These are phyloP conservation scores for Fusarium tjaetaba DNA, from an alignment of 2,329 filamentous ascomycete genomes.

Conservation along the genomic window DNA sequence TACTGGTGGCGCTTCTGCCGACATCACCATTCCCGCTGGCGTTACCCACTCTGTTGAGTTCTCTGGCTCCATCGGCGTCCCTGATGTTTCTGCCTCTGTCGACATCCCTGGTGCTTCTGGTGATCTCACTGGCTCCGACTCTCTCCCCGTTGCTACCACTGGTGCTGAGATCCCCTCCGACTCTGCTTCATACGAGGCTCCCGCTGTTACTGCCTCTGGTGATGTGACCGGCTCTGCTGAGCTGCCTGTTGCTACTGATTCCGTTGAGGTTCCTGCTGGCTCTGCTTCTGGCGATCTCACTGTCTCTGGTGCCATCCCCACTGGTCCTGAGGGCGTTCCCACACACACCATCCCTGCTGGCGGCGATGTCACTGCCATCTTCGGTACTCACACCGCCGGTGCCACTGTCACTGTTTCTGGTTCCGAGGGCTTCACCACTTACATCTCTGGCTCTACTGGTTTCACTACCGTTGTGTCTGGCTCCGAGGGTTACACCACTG, in stretches of 20 bases:
- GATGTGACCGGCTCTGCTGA: neutral
- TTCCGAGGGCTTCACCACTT: slow-evolving; percentile 4
- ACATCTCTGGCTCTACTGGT: slow-evolving; percentile 10
- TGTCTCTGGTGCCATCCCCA: neutral
- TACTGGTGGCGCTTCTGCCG: slow-evolving; percentile 2
- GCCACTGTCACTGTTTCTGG: slow-evolving; percentile 1
- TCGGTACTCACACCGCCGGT: slow-evolving; percentile 11
- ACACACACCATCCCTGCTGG: slow-evolving; percentile 11
- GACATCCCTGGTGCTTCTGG: slow-evolving; percentile 3
- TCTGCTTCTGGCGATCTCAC: neutral
- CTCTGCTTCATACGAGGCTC: neutral
- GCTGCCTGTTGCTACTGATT: neutral
- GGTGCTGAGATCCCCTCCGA: neutral
- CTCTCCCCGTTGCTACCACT: neutral
- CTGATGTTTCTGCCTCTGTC: neutral
- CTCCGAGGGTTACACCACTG: slow-evolving; percentile 7
- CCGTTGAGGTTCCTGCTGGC: neutral
- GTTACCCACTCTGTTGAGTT: slow-evolving; percentile 12
- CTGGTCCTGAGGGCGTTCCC: slow-evolving; percentile 10
- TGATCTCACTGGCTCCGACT: neutral
- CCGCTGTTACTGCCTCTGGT: neutral
- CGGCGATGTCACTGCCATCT: slow-evolving; percentile 20
- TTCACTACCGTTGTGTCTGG: neutral
- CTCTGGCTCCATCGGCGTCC: slow-evolving; percentile 2
- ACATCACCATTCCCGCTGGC: slow-evolving; percentile 14